These are phyloP conservation scores for Thermothielavioides terrestris DNA, from an alignment of 495 filamentous ascomycete species.

Conservation along the genomic window DNA sequence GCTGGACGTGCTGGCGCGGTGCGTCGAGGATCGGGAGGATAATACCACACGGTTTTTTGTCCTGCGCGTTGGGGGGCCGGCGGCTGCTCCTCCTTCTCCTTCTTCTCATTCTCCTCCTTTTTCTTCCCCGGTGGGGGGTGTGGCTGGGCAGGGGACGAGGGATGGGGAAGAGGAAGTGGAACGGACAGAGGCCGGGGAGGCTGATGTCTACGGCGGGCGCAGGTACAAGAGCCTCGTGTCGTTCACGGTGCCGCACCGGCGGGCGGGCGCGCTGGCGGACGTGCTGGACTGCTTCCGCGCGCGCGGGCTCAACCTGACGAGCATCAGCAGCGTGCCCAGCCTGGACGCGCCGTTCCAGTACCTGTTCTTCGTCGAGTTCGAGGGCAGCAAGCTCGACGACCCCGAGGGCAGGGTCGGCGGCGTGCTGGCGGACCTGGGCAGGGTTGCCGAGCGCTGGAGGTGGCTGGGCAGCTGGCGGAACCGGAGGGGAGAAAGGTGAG, in stretches of 20 bases:
- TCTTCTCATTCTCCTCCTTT: no score
- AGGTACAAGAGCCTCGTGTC: slow-evolving; percentile 63
- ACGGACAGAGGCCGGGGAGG: slow-evolving; percentile 5
- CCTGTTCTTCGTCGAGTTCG: slow-evolving; percentile 89
- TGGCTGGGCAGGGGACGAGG: background rate
- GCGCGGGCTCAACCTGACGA: slow-evolving; percentile 71
- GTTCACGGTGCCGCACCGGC: slow-evolving; percentile 72
- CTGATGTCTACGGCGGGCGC: slow-evolving; percentile 1
- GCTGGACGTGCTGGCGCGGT: slow-evolving; percentile 57
- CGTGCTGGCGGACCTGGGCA: slow-evolving; percentile 37
- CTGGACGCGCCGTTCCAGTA: slow-evolving; percentile 74
- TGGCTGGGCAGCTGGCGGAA: slow-evolving; percentile 50
- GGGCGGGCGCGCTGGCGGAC: slow-evolving; percentile 72
- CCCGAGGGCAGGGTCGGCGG: slow-evolving; percentile 43
- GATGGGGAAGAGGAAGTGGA: background rate
- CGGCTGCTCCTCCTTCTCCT: no score
- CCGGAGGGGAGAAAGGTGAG: slow-evolving; percentile 20
- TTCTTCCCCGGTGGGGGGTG: background rate
- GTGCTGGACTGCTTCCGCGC: slow-evolving; percentile 68
- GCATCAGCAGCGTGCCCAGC: slow-evolving; percentile 80
- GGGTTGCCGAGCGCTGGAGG: slow-evolving; percentile 37
- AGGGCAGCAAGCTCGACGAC: slow-evolving; percentile 45
- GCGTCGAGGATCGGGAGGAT: slow-evolving; percentile 74
- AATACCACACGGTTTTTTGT: slow-evolving; percentile 89
- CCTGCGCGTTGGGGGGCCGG: slow-evolving; percentile 37